A percentile compares a stretch with the other conserved stretches of the same genome.
Conservation (phyloP, 306 rosid genomes). For the Clitoria ternatea region DNA sequence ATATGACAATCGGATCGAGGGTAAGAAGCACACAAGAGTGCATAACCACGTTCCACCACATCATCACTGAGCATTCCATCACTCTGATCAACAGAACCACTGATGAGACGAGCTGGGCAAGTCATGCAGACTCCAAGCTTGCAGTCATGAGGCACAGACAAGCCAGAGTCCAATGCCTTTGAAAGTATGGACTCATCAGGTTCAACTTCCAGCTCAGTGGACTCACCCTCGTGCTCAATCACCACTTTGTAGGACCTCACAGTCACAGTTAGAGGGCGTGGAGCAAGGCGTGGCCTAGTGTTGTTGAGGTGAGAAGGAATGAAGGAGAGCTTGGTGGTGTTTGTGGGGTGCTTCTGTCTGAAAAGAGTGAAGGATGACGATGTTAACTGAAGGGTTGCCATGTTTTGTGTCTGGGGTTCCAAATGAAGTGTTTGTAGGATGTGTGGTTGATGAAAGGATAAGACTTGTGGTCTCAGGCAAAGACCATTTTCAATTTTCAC, state of each 20-base stretch:
- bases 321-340: constrained; percentile 26
- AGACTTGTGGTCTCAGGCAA: constrained; percentile 20
- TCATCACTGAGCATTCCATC: constrained; percentile 99
- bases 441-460: constrained; percentile 37
- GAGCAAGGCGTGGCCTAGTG: constrained; percentile 2
- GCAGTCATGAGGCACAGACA: constrained; percentile 84
- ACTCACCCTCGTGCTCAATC: constrained; percentile 65
- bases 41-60: constrained; percentile 85
- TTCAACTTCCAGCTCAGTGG: constrained; percentile 51
- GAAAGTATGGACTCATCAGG: constrained; percentile 35
- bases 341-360: constrained; percentile 33
- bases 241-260: constrained; percentile 72
- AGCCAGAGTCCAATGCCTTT: constrained; percentile 72
- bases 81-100: constrained; percentile 85
- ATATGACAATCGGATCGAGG: constrained; percentile 82
- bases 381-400: constrained; percentile 63
- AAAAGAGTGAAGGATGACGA: constrained; percentile 31
- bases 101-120: constrained; percentile 83
- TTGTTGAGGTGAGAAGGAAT: constrained; percentile 30
- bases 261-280: constrained; percentile 30
- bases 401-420: constrained; percentile 16
- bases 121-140: constrained; percentile 99
- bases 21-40: constrained; percentile 66
- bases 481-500: background rate
- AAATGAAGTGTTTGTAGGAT: constrained; percentile 11